Evolutionary conservation across 2,329 filamentous ascomycete species (phyloP).

Genomic region (Neofusicoccum sp.): DNA sequence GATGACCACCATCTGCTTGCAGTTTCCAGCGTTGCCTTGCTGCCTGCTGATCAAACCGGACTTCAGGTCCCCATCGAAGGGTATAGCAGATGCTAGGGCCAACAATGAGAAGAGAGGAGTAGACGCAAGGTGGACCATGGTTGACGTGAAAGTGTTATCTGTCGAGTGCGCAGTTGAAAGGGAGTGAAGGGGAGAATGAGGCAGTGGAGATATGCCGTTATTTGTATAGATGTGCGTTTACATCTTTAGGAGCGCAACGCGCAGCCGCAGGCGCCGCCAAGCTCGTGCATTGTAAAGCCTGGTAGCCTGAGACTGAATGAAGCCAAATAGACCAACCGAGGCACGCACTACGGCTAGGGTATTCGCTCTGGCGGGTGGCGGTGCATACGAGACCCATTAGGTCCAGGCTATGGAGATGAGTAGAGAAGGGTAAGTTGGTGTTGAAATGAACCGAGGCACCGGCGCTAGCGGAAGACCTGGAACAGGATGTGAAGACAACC

Average conservation of each 20-base stretch:
- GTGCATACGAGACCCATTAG: not conserved
- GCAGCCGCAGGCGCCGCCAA: not conserved
- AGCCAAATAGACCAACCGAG: not conserved
- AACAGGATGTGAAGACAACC: not conserved
- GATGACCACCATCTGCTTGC: slow-evolving; percentile 51
- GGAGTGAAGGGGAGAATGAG: not conserved
- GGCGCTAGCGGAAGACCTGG: not conserved
- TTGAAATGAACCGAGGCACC: not conserved
- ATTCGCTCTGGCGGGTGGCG: not conserved
- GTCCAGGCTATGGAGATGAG: not conserved
- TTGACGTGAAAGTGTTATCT: not conserved
- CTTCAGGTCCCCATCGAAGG: not conserved
- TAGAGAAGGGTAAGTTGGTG: not conserved
- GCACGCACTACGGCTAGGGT: not conserved
- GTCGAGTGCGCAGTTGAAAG: not conserved
- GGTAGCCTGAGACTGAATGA: not conserved
- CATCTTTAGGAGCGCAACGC: not conserved
- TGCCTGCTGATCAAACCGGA: not conserved
- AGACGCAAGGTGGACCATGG: not conserved
- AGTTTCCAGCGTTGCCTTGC: not conserved
- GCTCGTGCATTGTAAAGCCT: not conserved
- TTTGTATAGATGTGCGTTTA: not conserved
- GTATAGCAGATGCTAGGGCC: not conserved
- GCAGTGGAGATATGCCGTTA: not conserved
- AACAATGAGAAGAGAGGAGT: not conserved